Percentiles rank a stretch among this genome's conserved stretches.
phyloP scores from a whole-genome alignment of 2,329 filamentous ascomycete genomes.

The Moelleriella libera region DNA sequence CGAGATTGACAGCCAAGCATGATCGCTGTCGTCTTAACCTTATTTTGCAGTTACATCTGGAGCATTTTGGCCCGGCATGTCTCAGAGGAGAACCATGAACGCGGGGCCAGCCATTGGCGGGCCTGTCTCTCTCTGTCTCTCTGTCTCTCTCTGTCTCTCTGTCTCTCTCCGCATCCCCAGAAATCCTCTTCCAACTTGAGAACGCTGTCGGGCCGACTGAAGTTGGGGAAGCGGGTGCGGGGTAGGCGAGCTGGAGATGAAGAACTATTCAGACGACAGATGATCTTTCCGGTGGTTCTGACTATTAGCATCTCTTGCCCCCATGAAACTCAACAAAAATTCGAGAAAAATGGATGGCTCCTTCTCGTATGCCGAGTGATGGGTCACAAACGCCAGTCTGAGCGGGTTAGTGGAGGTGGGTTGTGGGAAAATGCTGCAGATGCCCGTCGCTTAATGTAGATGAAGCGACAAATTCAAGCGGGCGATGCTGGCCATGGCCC shows the following conservation, averaged over 20 bases:
- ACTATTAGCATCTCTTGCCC: no score
- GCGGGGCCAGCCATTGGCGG: background rate
- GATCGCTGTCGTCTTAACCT: background rate
- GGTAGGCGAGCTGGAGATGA: no score
- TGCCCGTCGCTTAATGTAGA: background rate
- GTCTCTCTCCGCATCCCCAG: no score
- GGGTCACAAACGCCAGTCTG: background rate
- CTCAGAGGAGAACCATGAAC: background rate
- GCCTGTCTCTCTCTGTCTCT: background rate
- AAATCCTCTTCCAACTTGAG: no score
- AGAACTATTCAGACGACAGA: no score
- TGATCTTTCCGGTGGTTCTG: no score
- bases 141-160: no score
- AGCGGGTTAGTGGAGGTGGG: background rate
- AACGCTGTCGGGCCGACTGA: no score
- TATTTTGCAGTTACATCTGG: background rate
- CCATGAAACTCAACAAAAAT: no score
- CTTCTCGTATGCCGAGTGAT: no score
- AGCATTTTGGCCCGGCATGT: background rate
- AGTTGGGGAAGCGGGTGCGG: no score
- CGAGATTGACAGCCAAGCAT: background rate
- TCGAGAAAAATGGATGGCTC: no score
- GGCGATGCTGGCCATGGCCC: background rate
- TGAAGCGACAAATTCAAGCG: background rate
- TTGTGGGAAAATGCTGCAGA: background rate